Conservation (phyloP, 352 stramenopile species). For the Halophytophthora batemanensis region DNA sequence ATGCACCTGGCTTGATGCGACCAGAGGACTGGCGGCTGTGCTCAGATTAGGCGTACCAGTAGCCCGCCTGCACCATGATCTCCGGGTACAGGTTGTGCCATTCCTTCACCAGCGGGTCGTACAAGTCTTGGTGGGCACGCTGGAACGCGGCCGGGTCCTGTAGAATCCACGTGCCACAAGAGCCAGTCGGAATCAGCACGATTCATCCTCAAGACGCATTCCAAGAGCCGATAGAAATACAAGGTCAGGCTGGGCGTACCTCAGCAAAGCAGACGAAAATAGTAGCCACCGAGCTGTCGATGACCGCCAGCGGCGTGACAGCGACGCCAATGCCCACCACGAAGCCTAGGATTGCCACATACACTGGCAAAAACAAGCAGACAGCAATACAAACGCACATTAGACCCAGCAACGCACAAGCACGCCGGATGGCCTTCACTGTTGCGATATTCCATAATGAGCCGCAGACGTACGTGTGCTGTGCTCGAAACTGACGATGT, state of each 20-base stretch:
- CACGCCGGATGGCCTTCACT: neutral
- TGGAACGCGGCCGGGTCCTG: conserved; percentile 81
- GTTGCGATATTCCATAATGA: conserved; percentile 22
- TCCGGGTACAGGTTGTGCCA: conserved; percentile 89
- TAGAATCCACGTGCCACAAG: neutral
- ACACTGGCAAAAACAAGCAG: conserved; percentile 22
- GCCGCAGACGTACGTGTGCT: conserved; percentile 42
- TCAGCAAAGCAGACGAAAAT: conserved; percentile 97
- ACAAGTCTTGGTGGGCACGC: conserved; percentile 75
- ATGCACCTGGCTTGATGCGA: too few relatives aligned
- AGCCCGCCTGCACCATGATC: conserved; percentile 86
- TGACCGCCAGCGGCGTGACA: conserved; percentile 88
- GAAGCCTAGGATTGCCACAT: conserved; percentile 83
- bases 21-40: neutral
- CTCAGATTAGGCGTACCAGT: conserved; percentile 55
- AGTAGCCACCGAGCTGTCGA: conserved; percentile 93
- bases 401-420: neutral
- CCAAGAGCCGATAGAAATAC: too few relatives aligned
- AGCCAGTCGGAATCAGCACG: neutral
- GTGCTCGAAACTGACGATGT: conserved; percentile 61
- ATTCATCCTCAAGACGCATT: neutral
- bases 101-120: conserved; percentile 77
- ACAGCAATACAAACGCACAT: neutral
- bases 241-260: too few relatives aligned
- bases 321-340: conserved; percentile 87